Evolutionary conservation across 805 yeast genomes (phyloP).

Genomic region (Blastobotrys americana): DNA sequence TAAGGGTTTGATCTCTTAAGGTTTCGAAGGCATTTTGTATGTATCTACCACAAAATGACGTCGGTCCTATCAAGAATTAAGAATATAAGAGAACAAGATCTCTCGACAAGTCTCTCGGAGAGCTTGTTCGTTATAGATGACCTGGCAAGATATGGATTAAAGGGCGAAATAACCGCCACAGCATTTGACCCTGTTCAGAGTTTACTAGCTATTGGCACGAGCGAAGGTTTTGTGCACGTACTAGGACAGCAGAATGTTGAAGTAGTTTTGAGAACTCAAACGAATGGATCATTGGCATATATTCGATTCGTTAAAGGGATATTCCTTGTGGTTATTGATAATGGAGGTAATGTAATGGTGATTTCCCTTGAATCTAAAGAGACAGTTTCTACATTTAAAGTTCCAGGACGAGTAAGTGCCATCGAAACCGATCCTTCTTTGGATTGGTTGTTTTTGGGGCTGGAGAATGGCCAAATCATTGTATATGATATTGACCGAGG

Average conservation of each 20-base stretch:
- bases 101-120: constrained; percentile 28
- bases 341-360: constrained; percentile 53
- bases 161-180: constrained; percentile 56
- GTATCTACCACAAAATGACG: constrained; percentile 13
- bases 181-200: constrained; percentile 89
- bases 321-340: constrained; percentile 67
- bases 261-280: constrained; percentile 33
- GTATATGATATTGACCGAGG: constrained; percentile 82
- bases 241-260: constrained; percentile 81
- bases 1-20: too few relatives aligned
- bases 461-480: constrained; percentile 63
- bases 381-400: constrained; percentile 51
- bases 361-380: constrained; percentile 61
- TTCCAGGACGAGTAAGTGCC: constrained; percentile 61
- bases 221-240: constrained; percentile 60
- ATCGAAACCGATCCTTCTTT: constrained; percentile 77
- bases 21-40: too few relatives aligned
- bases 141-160: constrained; percentile 46
- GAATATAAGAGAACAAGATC: constrained; percentile 24
- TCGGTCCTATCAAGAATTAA: constrained; percentile 19
- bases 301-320: constrained; percentile 71
- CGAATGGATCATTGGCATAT: constrained; percentile 35
- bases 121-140: constrained; percentile 27
- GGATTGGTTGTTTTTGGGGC: constrained; percentile 80
- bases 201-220: constrained; percentile 73